A percentile compares a stretch with the other conserved stretches of the same genome.
Conservation (phyloP, 108 stramenopile species). For the Fragilariopsis cylindrus region DNA sequence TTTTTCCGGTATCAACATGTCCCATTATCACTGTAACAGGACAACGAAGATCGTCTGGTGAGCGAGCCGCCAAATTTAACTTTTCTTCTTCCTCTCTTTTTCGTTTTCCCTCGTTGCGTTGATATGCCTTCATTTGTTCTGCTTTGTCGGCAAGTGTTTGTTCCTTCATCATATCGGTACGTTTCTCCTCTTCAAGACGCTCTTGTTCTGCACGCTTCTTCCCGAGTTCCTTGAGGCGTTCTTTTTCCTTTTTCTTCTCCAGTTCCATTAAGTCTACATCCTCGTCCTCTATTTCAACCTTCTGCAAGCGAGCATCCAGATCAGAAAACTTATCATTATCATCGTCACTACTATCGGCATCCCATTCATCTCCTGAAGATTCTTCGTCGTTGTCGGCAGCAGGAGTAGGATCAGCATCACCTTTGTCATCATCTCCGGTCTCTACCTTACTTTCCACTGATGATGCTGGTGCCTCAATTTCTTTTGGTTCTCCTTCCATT, state of each 20-base stretch:
- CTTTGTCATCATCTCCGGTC: slow-evolving; percentile 64
- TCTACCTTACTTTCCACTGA: slow-evolving; percentile 35
- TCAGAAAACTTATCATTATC: slow-evolving; percentile 76
- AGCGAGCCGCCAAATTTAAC: slow-evolving; percentile 82
- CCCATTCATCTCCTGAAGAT: slow-evolving; percentile 82
- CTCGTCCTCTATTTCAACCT: slow-evolving; percentile 64
- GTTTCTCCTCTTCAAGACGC: slow-evolving; percentile 68
- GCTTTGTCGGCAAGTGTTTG: slow-evolving; percentile 57
- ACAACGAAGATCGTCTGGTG: slow-evolving; percentile 89
- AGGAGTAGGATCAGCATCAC: no score
- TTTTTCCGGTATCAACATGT: slow-evolving; percentile 99
- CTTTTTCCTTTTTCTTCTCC: slow-evolving; percentile 83
- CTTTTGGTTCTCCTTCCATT: slow-evolving; percentile 48
- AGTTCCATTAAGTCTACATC: slow-evolving; percentile 86
- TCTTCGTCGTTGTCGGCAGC: slow-evolving; percentile 38
- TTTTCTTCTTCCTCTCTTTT: slow-evolving; percentile 82
- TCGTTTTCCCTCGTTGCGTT: slow-evolving; percentile 79
- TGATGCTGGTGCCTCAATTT: slow-evolving; percentile 23
- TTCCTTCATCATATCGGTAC: slow-evolving; percentile 56
- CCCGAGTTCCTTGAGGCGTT: slow-evolving; percentile 77
- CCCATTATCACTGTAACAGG: slow-evolving; percentile 99
- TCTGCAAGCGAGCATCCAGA: slow-evolving; percentile 66
- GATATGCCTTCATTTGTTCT: slow-evolving; percentile 54
- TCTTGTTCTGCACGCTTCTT: slow-evolving; percentile 83
- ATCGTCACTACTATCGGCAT: slow-evolving; percentile 66